phyloP scores from a whole-genome alignment of 345 rosid genomes.

The Camelina neglecta region DNA sequence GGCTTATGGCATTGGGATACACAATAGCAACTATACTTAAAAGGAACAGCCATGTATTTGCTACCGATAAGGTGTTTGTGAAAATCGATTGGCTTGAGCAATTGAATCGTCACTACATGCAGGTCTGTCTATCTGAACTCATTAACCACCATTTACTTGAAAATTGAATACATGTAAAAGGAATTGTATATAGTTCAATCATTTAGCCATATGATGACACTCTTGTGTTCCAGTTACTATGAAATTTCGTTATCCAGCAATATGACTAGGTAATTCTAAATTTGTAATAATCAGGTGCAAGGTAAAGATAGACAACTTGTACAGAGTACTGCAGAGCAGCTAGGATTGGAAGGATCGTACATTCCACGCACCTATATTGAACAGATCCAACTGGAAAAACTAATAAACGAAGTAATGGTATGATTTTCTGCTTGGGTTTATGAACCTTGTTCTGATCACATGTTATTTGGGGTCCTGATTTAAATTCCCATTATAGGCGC shows the following conservation, averaged over 20 bases:
- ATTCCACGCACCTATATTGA: conserved; percentile 87
- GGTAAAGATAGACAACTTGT: conserved; percentile 84
- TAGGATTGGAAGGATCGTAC: conserved; percentile 81
- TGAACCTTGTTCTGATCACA: conserved; percentile 5
- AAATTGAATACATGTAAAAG: background rate
- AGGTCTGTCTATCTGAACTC: conserved; percentile 56
- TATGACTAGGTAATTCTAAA: background rate
- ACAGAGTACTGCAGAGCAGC: conserved; percentile 68
- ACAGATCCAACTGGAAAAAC: conserved; percentile 88
- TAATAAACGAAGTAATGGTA: conserved; percentile 89
- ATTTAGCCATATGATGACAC: conserved; percentile 5
- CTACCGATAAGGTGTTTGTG: conserved; percentile 74
- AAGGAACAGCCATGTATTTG: conserved; percentile 90
- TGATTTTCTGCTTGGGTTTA: conserved; percentile 28
- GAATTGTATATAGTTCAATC: conserved; percentile 1
- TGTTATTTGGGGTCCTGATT: conserved; percentile 27
- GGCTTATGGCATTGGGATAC: conserved; percentile 98
- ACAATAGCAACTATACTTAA: conserved; percentile 95
- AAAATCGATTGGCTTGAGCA: conserved; percentile 98
- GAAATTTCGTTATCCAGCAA: background rate
- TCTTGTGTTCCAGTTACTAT: conserved; percentile 3
- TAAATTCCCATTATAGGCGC: conserved; percentile 53
- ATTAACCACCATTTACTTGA: conserved; percentile 18
- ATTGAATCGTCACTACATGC: conserved; percentile 83
- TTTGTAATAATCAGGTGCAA: conserved; percentile 73